Percentiles rank a stretch among this genome's conserved stretches.
These are phyloP conservation scores for Hypoxylon subgilvum DNA, from an alignment of 495 filamentous ascomycete species.

Conservation along the genomic window DNA sequence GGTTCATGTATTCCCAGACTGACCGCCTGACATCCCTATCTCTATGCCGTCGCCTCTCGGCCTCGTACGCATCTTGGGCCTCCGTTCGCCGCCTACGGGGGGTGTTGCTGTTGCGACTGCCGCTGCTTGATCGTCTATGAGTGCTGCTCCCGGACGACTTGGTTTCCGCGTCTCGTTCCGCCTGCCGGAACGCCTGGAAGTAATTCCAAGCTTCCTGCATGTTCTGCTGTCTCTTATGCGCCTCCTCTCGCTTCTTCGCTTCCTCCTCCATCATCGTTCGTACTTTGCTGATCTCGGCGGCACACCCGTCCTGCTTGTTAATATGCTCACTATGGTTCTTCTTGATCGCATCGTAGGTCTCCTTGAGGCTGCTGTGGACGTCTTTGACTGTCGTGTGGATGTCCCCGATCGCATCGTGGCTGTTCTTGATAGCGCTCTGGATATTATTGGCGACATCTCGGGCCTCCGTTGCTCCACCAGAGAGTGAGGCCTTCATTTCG, in stretches of 20 bases:
- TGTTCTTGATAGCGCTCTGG: slow-evolving; percentile 15
- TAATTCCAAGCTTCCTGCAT: slow-evolving; percentile 36
- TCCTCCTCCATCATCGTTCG: slow-evolving; percentile 35
- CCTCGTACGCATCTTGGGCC: slow-evolving; percentile 6
- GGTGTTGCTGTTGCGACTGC: background rate
- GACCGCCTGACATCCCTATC: slow-evolving; percentile 8
- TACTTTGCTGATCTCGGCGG: slow-evolving; percentile 33
- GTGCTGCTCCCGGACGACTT: slow-evolving; percentile 20
- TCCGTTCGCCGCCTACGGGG: slow-evolving; percentile 2
- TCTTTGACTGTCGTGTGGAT: slow-evolving; percentile 28
- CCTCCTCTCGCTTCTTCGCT: slow-evolving; percentile 31
- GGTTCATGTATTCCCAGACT: slow-evolving; percentile 2
- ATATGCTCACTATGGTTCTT: slow-evolving; percentile 26
- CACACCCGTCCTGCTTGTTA: slow-evolving; percentile 32
- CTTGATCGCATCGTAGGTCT: slow-evolving; percentile 29
- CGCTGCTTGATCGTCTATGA: slow-evolving; percentile 11
- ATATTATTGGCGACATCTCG: slow-evolving; percentile 23
- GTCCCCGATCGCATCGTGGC: slow-evolving; percentile 16
- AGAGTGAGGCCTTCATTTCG: slow-evolving; percentile 25
- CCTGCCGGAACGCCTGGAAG: slow-evolving; percentile 27
- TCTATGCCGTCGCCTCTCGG: slow-evolving; percentile 7
- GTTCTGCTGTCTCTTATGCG: slow-evolving; percentile 24
- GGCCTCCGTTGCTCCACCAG: slow-evolving; percentile 20
- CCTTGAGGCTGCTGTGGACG: slow-evolving; percentile 24
- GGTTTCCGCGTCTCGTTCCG: slow-evolving; percentile 22